Percentiles rank a stretch among this genome's conserved stretches.
Conservation (phyloP, 73 alveolate genomes). For the Loxodes magnus region DNA sequence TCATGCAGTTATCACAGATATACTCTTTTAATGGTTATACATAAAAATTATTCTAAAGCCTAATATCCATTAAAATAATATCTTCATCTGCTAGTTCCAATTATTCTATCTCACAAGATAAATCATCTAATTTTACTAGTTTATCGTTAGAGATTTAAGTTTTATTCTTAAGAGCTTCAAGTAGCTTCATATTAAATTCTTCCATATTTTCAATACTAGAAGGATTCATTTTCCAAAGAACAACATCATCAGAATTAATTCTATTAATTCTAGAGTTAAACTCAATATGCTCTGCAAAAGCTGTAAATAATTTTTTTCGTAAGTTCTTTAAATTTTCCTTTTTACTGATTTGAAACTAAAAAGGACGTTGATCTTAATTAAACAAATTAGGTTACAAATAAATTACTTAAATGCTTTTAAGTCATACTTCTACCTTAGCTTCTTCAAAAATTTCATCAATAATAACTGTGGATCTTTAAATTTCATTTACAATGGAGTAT, state of each 20-base stretch:
- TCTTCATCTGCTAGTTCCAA: neutral
- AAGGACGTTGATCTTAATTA: neutral
- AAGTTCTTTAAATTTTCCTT: neutral
- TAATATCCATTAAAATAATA: neutral
- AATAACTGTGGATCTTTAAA: neutral
- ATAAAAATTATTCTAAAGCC: neutral
- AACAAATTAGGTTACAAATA: neutral
- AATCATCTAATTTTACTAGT: neutral
- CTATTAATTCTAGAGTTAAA: neutral
- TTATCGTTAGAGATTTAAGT: neutral
- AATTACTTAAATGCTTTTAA: neutral
- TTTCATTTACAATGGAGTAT: neutral
- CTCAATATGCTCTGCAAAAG: too few species aligned
- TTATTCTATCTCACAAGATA: neutral
- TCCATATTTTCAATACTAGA: neutral
- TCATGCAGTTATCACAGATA: neutral
- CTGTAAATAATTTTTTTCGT: too few species aligned
- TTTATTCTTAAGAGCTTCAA: neutral
- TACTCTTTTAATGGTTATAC: neutral
- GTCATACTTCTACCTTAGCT: neutral
- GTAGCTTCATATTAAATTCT: neutral
- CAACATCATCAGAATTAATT: neutral
- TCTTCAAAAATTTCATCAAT: neutral
- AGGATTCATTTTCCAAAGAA: neutral
- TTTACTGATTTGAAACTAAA: neutral